A percentile compares a stretch with the other conserved stretches of the same genome.
phyloP scores from a whole-genome alignment of 208 protist species.

The Leptomonas pyrrhocoris region DNA sequence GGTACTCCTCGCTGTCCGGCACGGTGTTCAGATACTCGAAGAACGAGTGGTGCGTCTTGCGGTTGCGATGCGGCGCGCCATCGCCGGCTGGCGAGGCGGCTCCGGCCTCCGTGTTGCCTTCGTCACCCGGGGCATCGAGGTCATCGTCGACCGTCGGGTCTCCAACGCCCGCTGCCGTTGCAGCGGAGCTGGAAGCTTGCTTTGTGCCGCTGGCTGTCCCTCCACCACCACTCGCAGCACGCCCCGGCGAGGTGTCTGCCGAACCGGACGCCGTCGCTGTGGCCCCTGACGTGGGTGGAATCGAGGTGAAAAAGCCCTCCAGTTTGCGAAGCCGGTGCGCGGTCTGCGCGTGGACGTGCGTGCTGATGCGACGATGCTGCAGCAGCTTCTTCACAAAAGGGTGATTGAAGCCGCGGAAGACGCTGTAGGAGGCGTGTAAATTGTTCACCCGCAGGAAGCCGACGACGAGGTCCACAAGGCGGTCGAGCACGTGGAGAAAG shows the following conservation, averaged over 20 bases:
- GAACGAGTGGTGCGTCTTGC: conserved; percentile 27
- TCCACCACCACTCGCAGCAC: not conserved
- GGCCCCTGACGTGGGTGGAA: not conserved
- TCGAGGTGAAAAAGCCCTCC: conserved; percentile 30
- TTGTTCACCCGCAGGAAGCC: conserved; percentile 64
- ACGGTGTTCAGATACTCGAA: conserved; percentile 54
- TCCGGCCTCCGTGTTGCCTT: not conserved
- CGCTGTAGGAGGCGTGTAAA: conserved; percentile 49
- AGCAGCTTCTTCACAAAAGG: conserved; percentile 44
- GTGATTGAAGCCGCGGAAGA: conserved; percentile 48
- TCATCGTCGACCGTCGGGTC: conserved; percentile 14
- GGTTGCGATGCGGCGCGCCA: not conserved
- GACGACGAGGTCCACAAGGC: conserved; percentile 56
- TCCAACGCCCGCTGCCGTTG: conserved; percentile 4
- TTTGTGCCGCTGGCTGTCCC: not conserved
- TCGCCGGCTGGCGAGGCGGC: not conserved
- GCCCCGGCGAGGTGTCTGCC: not conserved
- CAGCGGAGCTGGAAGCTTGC: not conserved
- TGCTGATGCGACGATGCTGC: conserved; percentile 16
- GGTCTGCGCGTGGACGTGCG: conserved; percentile 18
- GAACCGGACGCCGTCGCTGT: not conserved
- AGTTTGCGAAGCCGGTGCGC: conserved; percentile 38
- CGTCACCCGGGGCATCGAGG: not conserved
- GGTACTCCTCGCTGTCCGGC: conserved; percentile 46
- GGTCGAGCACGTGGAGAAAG: conserved; percentile 26